Evolutionary conservation across 2,329 filamentous ascomycete genomes (phyloP).

Genomic region (Pestalotiopsis sp.): DNA sequence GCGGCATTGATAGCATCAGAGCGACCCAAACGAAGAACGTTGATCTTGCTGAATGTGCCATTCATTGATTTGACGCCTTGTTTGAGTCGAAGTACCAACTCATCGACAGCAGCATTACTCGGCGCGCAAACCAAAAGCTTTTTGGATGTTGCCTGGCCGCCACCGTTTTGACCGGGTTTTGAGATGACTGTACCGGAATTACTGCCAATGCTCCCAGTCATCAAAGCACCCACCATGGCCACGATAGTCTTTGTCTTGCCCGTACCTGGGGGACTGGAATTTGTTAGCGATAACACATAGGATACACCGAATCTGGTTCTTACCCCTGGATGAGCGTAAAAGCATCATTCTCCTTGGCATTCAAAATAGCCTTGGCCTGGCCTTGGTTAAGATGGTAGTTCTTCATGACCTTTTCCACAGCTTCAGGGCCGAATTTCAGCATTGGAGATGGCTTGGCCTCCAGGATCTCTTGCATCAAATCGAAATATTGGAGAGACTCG

Average conservation of each 20-base stretch:
- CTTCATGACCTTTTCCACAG: slow-evolving; percentile 67
- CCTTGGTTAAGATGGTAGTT: slow-evolving; percentile 86
- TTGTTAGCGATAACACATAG: slow-evolving; percentile 32
- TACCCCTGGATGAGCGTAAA: slow-evolving; percentile 95
- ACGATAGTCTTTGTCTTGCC: slow-evolving; percentile 99
- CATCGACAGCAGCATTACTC: slow-evolving; percentile 96
- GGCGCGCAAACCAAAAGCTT: slow-evolving; percentile 97
- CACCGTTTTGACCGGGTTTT: slow-evolving; percentile 38
- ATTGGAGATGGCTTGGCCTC: slow-evolving; percentile 88
- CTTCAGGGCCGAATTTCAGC: slow-evolving; percentile 76
- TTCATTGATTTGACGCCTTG: slow-evolving; percentile 77
- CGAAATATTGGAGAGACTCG: slow-evolving; percentile 91
- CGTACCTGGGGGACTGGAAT: slow-evolving; percentile 79
- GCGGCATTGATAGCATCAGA: slow-evolving; percentile 90
- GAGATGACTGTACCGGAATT: slow-evolving; percentile 46
- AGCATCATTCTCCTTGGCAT: slow-evolving; percentile 91
- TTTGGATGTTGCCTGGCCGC: slow-evolving; percentile 55
- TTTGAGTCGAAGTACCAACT: slow-evolving; percentile 91
- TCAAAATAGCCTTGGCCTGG: slow-evolving; percentile 89
- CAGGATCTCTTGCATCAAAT: slow-evolving; percentile 90
- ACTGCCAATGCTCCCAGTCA: slow-evolving; percentile 60
- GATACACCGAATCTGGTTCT: slow-evolving; percentile 23
- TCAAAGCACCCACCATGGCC: slow-evolving; percentile 87
- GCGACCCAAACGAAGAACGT: slow-evolving; percentile 86
- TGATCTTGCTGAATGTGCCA: slow-evolving; percentile 75